Conservation (phyloP, 306 rosid genomes). For the Rosa rugosa region DNA sequence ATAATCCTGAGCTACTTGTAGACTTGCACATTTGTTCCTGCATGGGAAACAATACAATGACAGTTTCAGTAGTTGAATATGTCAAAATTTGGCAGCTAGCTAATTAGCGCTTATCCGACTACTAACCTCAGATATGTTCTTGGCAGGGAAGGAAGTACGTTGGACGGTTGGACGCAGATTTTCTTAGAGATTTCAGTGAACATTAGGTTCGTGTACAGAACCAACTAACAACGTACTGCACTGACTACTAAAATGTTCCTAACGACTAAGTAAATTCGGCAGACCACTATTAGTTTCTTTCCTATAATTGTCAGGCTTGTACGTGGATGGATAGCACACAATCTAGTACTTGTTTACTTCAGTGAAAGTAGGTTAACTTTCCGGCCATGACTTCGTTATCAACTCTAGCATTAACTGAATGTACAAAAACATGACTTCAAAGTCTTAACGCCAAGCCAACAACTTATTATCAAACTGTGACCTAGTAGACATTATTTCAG, state of each 20-base stretch:
- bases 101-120: slow-evolving; percentile 10
- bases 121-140: slow-evolving; percentile 47
- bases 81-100: background rate
- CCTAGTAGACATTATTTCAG: background rate
- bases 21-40: slow-evolving; percentile 33
- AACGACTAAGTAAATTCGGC: background rate
- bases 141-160: slow-evolving; percentile 35
- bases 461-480: background rate
- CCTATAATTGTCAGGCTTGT: background rate
- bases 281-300: background rate
- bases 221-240: background rate
- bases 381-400: background rate
- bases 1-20: slow-evolving; percentile 25
- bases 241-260: background rate
- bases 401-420: background rate
- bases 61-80: background rate
- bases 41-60: slow-evolving; percentile 5
- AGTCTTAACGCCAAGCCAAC: background rate
- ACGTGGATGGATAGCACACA: background rate
- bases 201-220: background rate
- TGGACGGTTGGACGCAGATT: slow-evolving; percentile 44
- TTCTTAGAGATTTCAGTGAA: slow-evolving; percentile 24
- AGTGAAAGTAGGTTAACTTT: too few species aligned
- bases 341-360: background rate
- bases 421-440: background rate